Evolutionary conservation across 2,329 filamentous ascomycete species (phyloP).

Genomic region (Penicillium digitatum): DNA sequence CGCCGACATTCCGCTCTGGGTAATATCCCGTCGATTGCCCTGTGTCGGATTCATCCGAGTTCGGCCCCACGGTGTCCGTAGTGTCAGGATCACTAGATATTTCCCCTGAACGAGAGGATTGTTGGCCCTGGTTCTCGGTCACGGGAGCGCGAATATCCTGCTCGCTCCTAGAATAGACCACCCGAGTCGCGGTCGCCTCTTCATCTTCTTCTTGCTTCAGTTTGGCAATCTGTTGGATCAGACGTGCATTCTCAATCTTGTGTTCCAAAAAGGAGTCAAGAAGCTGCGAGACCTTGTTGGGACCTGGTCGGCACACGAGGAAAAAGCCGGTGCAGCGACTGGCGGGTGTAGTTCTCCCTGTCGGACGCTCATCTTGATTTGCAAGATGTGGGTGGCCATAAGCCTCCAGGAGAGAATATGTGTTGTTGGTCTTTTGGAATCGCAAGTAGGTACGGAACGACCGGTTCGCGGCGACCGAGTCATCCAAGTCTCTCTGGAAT

Average conservation of each 20-base stretch:
- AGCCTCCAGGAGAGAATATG: conserved; percentile 80
- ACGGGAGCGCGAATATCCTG: background rate
- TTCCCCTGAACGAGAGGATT: background rate
- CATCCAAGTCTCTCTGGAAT: conserved; percentile 83
- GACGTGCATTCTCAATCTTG: conserved; percentile 90
- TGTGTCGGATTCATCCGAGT: conserved; percentile 30
- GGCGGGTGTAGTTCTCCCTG: conserved; percentile 60
- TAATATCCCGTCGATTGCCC: conserved; percentile 69
- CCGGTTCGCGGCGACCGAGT: conserved; percentile 78
- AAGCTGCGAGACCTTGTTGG: conserved; percentile 77
- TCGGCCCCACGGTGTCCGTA: conserved; percentile 29
- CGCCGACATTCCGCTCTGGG: conserved; percentile 80
- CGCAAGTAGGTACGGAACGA: conserved; percentile 81
- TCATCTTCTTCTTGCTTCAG: conserved; percentile 80
- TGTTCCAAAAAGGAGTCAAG: conserved; percentile 93
- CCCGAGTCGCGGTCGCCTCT: conserved; percentile 64
- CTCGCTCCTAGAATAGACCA: conserved; percentile 47
- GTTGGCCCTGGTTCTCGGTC: background rate
- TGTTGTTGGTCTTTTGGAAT: conserved; percentile 68
- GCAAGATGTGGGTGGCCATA: conserved; percentile 87
- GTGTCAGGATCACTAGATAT: conserved; percentile 18
- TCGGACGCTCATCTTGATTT: conserved; percentile 56
- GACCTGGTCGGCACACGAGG: conserved; percentile 87
- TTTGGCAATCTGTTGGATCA: conserved; percentile 79
- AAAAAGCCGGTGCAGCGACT: conserved; percentile 83